These are phyloP conservation scores for Peterozyma toletana DNA, from an alignment of 805 yeast genomes.

Conservation along the genomic window DNA sequence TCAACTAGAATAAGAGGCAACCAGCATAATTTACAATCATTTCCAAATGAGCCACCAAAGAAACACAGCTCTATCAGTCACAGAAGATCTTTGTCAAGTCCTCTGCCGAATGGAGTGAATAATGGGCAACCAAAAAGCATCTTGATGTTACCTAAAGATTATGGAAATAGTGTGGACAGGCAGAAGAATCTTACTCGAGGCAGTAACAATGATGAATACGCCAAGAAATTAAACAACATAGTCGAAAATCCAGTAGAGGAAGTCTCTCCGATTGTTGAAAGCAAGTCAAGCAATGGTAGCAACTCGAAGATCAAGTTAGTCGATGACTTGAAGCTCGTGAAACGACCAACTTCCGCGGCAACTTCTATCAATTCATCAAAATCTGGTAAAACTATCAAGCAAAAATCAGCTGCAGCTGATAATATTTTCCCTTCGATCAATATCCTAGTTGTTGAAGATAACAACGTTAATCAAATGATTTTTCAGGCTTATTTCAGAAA, in stretches of 20 bases:
- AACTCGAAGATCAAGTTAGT: not conserved
- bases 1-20: too few relatives aligned
- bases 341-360: not conserved
- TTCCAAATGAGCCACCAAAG: too few relatives aligned
- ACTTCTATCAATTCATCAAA: not conserved
- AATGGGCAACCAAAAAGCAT: not conserved
- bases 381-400: constrained; percentile 1
- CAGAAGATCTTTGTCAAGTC: not conserved
- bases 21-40: too few relatives aligned
- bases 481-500: constrained; percentile 81
- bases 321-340: not conserved
- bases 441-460: constrained; percentile 93
- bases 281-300: not conserved
- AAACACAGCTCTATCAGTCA: too few relatives aligned
- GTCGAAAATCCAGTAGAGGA: not conserved
- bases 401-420: constrained; percentile 32
- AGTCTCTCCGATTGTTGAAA: not conserved
- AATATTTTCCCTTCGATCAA: constrained; percentile 84
- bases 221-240: not conserved
- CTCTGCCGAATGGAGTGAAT: not conserved
- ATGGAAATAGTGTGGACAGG: not conserved
- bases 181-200: not conserved
- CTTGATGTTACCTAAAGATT: constrained; percentile 8
- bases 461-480: constrained; percentile 88
- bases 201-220: not conserved